Base-by-base conservation (phyloP, 345 rosid species). In the Punica granatum region DNA sequence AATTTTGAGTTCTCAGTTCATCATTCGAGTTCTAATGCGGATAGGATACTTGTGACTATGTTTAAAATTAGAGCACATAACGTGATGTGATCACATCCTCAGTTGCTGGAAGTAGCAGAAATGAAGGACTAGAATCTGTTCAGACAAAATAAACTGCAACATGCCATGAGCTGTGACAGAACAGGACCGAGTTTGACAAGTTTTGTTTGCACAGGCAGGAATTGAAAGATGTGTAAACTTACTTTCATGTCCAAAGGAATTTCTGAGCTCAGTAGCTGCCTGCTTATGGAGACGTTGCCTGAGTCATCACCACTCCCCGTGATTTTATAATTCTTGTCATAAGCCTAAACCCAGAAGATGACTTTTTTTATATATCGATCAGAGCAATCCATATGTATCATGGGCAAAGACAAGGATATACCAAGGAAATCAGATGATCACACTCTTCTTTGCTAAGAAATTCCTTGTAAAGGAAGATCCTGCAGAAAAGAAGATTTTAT, bases 401-500 rank as follows among this genome's bases (percentile, higher is more conserved):
- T n/a, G 2, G 25, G 39, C 18, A 23, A 69, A 37, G 63, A 68
- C 5, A 64, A 51, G 53, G 39, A 73, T 36, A 34, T 85, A 93
- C 96, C 90, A 86, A 74, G 31, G 85, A 82, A 68, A 80, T 75
- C 67, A 90, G 85, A 80, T 81, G 88, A 73, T 88, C 90, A 43
- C 97, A 87, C 78, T 93, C 99, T 75, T 86, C 88, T 31, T 83
- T 80, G 0, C 85, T 79, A 70, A 90, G 71, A 80, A 93, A 85
- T 21, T 84, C 91, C 15, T 73, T 75, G 69, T 90, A 90, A 33
- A 89, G 59, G 70, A 90, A 90, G 67, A 85, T 84, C 88, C 99
- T 90, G 75, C 65, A 34, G 64, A 76, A 74, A 82, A 69, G 68
- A 69, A 76, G 46, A 65, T 3, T 34, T 43, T 18, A 68, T 75